Evolutionary conservation across 2,329 filamentous ascomycete species (phyloP), one percentile per base, ranked within the genome.

Genomic region (Colletotrichum karsti): DNA sequence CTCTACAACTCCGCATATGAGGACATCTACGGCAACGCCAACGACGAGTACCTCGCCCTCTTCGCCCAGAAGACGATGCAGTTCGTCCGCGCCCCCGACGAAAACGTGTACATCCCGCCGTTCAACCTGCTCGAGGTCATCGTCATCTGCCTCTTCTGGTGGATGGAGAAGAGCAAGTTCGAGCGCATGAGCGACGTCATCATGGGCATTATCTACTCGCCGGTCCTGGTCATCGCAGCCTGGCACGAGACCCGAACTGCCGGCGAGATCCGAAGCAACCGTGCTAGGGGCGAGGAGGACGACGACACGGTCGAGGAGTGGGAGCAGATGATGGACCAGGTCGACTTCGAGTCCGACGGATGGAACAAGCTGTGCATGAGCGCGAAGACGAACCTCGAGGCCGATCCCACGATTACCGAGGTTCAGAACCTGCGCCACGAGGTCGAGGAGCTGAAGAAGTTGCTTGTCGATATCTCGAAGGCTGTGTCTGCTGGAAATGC

Each of bases 1-100:
- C 89, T 99, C 7, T 99, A 98, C 84, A 98, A 98, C 81, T 95
- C 92, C 51, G 94, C 96, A 2, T 98, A 99, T 77, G 93, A 97
- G 76, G 94, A 97, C 78, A 97, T 98, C 67, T 97, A 95, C 74
- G 91, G 93, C 50, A 95, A 99, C 76, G 94, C 96, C 5, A 92
- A 94, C 72, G 96, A 99, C 78, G 96, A 99, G 79, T 99, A 94
- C 80, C 91, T 99, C 77, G 95, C 94, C 0, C 88, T 98, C 4
- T 98, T 97, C 80, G 88, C 93, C 0, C 93, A 97, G 73, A 97
- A 97, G 81, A 98, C 96, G 0, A 93, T 98, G 87, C 94, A 97
- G 75, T 99, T 98, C 75, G 93, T 98, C 18, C 93, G 96, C 54
- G 96, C 96, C 0, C 96, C 96, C 0, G 96, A 99, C 74, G 96